Percentiles rank a stretch among this genome's conserved stretches.
Evolutionary conservation across 1,284 basidiomycete genomes (phyloP).

Genomic region (Pyrrhoderma noxium): DNA sequence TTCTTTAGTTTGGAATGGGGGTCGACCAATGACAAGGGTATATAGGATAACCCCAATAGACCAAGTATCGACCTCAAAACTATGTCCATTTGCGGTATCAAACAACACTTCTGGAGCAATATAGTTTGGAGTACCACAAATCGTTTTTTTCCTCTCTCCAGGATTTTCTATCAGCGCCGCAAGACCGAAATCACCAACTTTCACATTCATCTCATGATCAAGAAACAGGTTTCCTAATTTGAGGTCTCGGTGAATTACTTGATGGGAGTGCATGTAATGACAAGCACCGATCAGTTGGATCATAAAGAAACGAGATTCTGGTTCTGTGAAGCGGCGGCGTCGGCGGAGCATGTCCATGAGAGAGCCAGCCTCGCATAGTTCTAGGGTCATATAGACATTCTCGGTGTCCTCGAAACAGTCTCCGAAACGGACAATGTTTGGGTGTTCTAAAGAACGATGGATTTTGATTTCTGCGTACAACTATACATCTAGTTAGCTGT

Average conservation of each 20-base stretch:
- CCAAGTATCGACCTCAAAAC: slow-evolving; percentile 98
- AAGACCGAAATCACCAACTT: slow-evolving; percentile 96
- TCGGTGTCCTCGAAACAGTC: slow-evolving; percentile 95
- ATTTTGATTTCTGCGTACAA: slow-evolving; percentile 99
- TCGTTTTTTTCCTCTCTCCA: slow-evolving; percentile 97
- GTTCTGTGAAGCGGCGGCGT: slow-evolving; percentile 84
- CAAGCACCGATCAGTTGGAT: slow-evolving; percentile 94
- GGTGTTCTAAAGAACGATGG: slow-evolving; percentile 85
- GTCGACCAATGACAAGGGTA: slow-evolving; percentile 88
- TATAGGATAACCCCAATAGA: slow-evolving; percentile 96
- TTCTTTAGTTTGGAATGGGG: slow-evolving; percentile 97
- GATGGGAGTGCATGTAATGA: slow-evolving; percentile 93
- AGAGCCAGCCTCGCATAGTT: slow-evolving; percentile 85
- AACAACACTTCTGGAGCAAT: slow-evolving; percentile 98
- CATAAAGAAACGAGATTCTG: slow-evolving; percentile 89
- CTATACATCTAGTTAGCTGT: slow-evolving; percentile 31
- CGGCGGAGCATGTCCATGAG: slow-evolving; percentile 89
- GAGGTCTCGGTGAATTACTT: slow-evolving; percentile 94
- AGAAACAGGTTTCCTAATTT: slow-evolving; percentile 96
- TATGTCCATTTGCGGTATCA: slow-evolving; percentile 92
- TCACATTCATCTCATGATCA: slow-evolving; percentile 88
- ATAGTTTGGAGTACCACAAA: slow-evolving; percentile 98
- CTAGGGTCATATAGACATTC: slow-evolving; percentile 96
- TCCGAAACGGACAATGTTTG: slow-evolving; percentile 88
- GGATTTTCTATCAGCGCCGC: slow-evolving; percentile 95